These are phyloP conservation scores for Fusarium sp. DNA, from an alignment of 2,329 filamentous ascomycete genomes.

Conservation along the genomic window DNA sequence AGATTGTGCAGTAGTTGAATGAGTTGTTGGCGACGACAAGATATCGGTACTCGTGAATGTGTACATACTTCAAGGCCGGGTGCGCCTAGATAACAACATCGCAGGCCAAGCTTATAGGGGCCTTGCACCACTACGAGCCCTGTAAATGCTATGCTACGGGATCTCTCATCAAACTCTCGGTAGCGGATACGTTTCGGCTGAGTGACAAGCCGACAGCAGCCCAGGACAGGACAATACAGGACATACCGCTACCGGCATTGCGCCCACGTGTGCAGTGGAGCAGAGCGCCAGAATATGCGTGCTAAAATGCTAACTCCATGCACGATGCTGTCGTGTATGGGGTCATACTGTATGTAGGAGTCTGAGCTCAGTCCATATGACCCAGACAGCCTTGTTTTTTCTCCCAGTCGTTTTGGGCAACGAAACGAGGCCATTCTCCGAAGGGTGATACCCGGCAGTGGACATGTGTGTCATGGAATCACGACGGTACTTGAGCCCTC, in stretches of 20 bases:
- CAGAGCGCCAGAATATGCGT: conserved; percentile 11
- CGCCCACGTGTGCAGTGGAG: conserved; percentile 43
- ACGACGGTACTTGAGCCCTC: conserved; percentile 32
- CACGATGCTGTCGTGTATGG: conserved; percentile 12
- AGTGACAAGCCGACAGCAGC: conserved; percentile 11
- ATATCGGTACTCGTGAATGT: neutral
- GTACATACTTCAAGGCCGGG: neutral
- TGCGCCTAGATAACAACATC: neutral
- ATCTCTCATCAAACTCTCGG: conserved; percentile 19
- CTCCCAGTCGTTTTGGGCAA: neutral
- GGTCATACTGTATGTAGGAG: conserved; percentile 2
- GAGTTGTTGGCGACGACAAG: neutral
- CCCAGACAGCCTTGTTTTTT: neutral
- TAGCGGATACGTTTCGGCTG: conserved; percentile 23
- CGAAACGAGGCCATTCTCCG: conserved; percentile 3
- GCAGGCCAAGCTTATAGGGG: neutral
- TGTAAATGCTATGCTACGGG: neutral
- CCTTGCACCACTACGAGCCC: neutral
- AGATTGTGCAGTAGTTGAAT: conserved; percentile 11
- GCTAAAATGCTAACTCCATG: conserved; percentile 9
- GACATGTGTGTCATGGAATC: conserved; percentile 1
- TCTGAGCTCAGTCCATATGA: conserved; percentile 6
- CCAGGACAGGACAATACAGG: conserved; percentile 17
- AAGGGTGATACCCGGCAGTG: conserved; percentile 22
- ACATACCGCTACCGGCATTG: conserved; percentile 39